Percentiles rank a stretch among this genome's conserved stretches.
phyloP scores from a whole-genome alignment of 176 grass and related monocot species.

The Oryza officinalis region DNA sequence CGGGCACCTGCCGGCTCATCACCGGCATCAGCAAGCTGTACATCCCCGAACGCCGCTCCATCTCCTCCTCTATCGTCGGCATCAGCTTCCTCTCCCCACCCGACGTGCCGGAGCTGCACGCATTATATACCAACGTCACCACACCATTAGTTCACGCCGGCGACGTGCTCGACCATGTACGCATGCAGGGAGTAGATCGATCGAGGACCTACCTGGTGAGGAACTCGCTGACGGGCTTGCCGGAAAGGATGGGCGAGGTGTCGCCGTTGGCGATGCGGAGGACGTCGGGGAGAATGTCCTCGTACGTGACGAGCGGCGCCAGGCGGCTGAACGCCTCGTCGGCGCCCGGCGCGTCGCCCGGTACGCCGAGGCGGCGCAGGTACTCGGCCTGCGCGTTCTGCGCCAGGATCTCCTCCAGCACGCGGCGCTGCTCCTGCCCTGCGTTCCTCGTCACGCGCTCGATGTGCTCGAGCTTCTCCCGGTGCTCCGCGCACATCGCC shows the following conservation, averaged over 20 bases:
- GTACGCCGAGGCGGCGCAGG: slow-evolving; percentile 44
- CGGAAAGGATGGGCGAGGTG: slow-evolving; percentile 57
- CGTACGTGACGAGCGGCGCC: slow-evolving; percentile 61
- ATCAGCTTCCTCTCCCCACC: slow-evolving; percentile 73
- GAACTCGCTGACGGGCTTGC: slow-evolving; percentile 62
- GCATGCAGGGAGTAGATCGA: background rate
- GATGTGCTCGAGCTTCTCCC: slow-evolving; percentile 52
- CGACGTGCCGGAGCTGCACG: slow-evolving; percentile 58
- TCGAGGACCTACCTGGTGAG: slow-evolving; percentile 44
- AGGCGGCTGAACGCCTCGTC: slow-evolving; percentile 41
- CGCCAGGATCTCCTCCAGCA: slow-evolving; percentile 50
- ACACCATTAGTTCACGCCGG: background rate
- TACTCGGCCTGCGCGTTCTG: slow-evolving; percentile 69
- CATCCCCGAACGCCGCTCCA: slow-evolving; percentile 51
- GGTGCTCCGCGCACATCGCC: slow-evolving; percentile 26
- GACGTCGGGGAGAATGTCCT: slow-evolving; percentile 63
- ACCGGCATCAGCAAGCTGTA: slow-evolving; percentile 68
- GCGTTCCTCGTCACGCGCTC: slow-evolving; percentile 46
- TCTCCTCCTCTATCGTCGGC: slow-evolving; percentile 63
- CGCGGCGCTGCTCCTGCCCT: slow-evolving; percentile 32
- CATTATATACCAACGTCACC: background rate
- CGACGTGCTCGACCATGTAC: background rate
- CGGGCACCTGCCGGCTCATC: slow-evolving; percentile 58
- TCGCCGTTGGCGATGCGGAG: slow-evolving; percentile 66
- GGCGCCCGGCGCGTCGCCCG: slow-evolving; percentile 33